A percentile compares a stretch with the other conserved stretches of the same genome.
Conservation (phyloP, 495 filamentous ascomycete species). For the Physcia stellaris region DNA sequence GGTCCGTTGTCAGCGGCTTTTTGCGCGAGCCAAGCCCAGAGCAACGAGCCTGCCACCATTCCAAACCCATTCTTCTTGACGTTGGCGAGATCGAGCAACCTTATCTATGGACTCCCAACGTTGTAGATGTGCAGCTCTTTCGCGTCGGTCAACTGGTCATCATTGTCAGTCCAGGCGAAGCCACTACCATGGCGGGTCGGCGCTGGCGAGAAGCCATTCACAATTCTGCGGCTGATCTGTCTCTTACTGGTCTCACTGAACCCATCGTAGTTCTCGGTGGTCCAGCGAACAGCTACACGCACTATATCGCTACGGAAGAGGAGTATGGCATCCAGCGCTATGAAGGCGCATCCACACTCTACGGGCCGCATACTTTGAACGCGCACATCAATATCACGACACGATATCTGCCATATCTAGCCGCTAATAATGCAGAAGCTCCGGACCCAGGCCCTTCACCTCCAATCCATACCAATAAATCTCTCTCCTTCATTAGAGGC, state of each 20-base stretch:
- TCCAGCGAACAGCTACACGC: conserved; percentile 88
- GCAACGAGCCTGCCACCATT: conserved; percentile 63
- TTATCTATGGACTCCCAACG: conserved; percentile 84
- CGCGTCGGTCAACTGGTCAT: conserved; percentile 82
- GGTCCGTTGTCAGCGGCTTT: conserved; percentile 59
- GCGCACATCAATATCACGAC: conserved; percentile 82
- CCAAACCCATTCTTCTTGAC: conserved; percentile 83
- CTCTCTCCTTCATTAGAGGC: conserved; percentile 65
- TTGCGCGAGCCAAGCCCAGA: conserved; percentile 58
- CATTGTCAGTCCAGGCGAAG: conserved; percentile 80
- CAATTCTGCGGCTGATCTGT: conserved; percentile 31
- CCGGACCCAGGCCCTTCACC: conserved; percentile 50
- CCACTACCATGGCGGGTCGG: conserved; percentile 87
- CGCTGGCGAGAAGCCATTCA: conserved; percentile 80
- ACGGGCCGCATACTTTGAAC: conserved; percentile 80
- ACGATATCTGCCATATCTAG: conserved; percentile 56
- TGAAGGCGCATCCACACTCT: conserved; percentile 89
- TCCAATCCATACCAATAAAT: conserved; percentile 68
- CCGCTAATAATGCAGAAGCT: conserved; percentile 25
- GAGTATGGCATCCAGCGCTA: conserved; percentile 87
- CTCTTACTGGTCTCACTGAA: conserved; percentile 20
- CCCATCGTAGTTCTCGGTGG: conserved; percentile 82
- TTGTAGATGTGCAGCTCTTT: conserved; percentile 83
- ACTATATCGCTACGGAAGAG: conserved; percentile 88
- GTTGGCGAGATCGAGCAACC: conserved; percentile 68